Conservation (phyloP, 2,329 filamentous ascomycete genomes). For the Fusarium dlaminii region DNA sequence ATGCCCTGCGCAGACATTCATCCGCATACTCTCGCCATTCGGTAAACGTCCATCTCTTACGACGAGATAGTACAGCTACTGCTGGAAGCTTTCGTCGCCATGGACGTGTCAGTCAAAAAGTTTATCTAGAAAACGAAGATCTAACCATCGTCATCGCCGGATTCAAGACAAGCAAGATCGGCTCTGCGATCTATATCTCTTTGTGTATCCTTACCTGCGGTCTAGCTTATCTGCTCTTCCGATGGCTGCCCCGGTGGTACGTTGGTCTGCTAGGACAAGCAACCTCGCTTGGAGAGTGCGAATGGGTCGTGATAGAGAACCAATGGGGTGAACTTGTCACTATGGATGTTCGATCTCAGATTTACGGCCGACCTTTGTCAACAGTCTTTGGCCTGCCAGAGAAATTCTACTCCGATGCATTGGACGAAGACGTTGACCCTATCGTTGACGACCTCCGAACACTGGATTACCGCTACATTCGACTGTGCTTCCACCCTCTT, state of each 20-base stretch:
- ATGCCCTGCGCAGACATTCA: conserved; percentile 67
- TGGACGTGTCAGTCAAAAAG: conserved; percentile 82
- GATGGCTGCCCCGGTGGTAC: conserved; percentile 91
- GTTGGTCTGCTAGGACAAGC: conserved; percentile 77
- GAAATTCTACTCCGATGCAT: conserved; percentile 64
- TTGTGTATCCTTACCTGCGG: conserved; percentile 80
- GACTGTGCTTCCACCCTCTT: conserved; percentile 88
- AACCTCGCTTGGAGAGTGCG: conserved; percentile 75
- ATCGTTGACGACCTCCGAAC: conserved; percentile 78
- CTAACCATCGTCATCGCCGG: conserved; percentile 93
- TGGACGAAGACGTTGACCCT: conserved; percentile 75
- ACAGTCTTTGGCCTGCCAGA: conserved; percentile 74
- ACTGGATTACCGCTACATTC: conserved; percentile 92
- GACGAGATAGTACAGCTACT: conserved; percentile 76
- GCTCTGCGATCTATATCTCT: conserved; percentile 73
- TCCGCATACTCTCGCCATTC: conserved; percentile 68
- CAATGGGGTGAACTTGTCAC: conserved; percentile 94
- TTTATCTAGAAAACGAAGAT: conserved; percentile 93
- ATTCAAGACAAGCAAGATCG: conserved; percentile 79
- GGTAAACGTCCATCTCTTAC: conserved; percentile 72
- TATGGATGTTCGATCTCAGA: conserved; percentile 69
- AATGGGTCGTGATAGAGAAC: conserved; percentile 96
- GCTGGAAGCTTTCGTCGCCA: conserved; percentile 70
- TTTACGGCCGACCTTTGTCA: conserved; percentile 65
- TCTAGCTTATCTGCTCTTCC: conserved; percentile 82